Evolutionary conservation across 352 stramenopile species (phyloP).

Genomic region (Globisporangium alternatum): DNA sequence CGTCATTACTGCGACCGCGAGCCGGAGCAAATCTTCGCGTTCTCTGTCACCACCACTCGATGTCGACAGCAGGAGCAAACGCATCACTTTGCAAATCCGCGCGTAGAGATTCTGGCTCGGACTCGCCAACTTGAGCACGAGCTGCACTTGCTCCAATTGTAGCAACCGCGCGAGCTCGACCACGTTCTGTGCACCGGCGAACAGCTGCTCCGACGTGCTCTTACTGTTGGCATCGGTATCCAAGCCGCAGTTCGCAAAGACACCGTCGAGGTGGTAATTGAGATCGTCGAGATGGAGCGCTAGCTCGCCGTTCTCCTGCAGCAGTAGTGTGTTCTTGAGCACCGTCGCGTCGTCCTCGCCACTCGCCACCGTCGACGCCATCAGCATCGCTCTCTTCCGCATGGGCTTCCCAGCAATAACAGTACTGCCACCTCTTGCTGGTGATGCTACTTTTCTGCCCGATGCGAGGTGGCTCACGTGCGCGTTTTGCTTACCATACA

Average conservation of each 20-base stretch:
- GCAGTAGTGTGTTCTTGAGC: slow-evolving; percentile 50
- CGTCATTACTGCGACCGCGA: slow-evolving; percentile 36
- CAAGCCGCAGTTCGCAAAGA: slow-evolving; percentile 23
- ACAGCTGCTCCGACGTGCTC: not conserved
- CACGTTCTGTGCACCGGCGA: slow-evolving; percentile 26
- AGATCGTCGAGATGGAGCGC: slow-evolving; percentile 50
- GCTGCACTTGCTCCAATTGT: slow-evolving; percentile 27
- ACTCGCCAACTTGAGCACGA: slow-evolving; percentile 32
- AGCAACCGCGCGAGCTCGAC: slow-evolving; percentile 41
- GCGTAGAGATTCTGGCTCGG: slow-evolving; percentile 18
- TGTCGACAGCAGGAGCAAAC: slow-evolving; percentile 12
- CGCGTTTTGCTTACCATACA: slow-evolving; percentile 45
- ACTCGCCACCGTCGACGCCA: not conserved
- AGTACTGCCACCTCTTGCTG: not conserved
- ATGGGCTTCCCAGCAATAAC: not conserved
- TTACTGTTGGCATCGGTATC: slow-evolving; percentile 4
- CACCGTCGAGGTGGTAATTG: slow-evolving; percentile 55
- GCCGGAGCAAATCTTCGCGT: slow-evolving; percentile 9
- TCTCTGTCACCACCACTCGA: not conserved
- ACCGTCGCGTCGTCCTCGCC: slow-evolving; percentile 6
- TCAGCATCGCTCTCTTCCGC: not conserved
- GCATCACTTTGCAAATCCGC: slow-evolving; percentile 35
- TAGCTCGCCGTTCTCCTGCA: slow-evolving; percentile 60
- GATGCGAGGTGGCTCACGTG: slow-evolving; percentile 37
- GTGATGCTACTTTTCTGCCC: slow-evolving; percentile 9